Base-by-base conservation (phyloP, 129 eudicot species). In the Flaveria brownii region DNA sequence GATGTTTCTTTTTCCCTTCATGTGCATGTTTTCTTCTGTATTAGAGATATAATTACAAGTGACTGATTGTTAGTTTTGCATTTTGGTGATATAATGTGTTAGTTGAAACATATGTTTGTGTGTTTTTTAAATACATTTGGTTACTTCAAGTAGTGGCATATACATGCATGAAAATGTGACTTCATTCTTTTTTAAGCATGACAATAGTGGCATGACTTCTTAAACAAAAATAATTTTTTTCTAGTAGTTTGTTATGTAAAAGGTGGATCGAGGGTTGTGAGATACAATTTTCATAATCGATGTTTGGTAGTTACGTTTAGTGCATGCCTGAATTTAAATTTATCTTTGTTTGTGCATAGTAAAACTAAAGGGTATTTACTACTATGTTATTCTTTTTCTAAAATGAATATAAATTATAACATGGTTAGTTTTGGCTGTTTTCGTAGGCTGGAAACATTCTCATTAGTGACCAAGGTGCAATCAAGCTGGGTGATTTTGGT, bases 401-500 rank as follows among this genome's bases (percentile, higher is more conserved):
- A 20, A 61, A 36, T 68, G 59, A 59, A 59, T 26, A 16, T 52
- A 47, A 42, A 36, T 26, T 61, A 26, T 81, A 59, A n/a, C 36
- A 61, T 36, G 65, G 16, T 45, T 26, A 45, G 9, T 55, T 70
- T 69, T 70, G 56, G 60, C 33, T 61, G 60, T 62, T 42, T 65
- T 30, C 62, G 46, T 74, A 80, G 84, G 84, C 81, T 22, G 83
- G 86, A 66, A 74, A 74, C 78, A 69, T 78, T 79, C 83, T 82
- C 17, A 77, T 82, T 23, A 61, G 79, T 41, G 82, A 78, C 55
- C 70, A 72, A 10, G 86, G 86, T 30, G 82, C 72, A 66, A 73
- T 82, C 71, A 82, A 77, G 82, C 64, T 82, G 25, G 86, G 86
- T 0, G 86, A 82, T 78, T 73, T 82, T 56, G 86, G 86, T 70